Evolutionary conservation across 805 yeast genomes (phyloP).

Genomic region (Kodamaea lidongshanica): DNA sequence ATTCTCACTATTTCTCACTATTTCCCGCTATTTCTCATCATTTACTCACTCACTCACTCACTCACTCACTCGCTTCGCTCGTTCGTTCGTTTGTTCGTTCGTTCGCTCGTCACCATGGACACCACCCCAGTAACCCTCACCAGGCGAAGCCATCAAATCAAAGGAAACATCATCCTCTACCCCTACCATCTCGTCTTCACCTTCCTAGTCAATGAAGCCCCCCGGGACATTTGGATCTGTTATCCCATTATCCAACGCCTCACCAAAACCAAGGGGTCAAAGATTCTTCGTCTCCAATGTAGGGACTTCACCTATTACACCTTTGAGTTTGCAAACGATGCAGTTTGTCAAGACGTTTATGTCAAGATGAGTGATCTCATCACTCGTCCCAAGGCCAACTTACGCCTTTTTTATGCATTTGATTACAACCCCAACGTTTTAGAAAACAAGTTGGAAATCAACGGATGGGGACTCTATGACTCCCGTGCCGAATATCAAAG

Average conservation of each 20-base stretch:
- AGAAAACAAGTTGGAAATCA: conserved; percentile 44
- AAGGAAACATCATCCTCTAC: conserved; percentile 33
- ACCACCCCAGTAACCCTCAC: conserved; percentile 34
- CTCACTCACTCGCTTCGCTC: too few species aligned
- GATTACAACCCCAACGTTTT: conserved; percentile 68
- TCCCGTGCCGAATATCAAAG: conserved; percentile 61
- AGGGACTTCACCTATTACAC: conserved; percentile 81
- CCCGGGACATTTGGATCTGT: conserved; percentile 82
- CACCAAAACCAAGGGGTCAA: conserved; percentile 50
- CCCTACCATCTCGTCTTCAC: conserved; percentile 36
- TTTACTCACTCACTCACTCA: too few species aligned
- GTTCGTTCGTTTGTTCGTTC: too few species aligned
- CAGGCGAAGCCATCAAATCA: conserved; percentile 32
- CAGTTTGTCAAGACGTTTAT: conserved; percentile 62
- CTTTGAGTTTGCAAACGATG: conserved; percentile 59
- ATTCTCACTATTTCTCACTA: too few species aligned
- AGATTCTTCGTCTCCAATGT: conserved; percentile 63
- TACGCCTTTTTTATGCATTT: conserved; percentile 63
- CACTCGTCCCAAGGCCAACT: conserved; percentile 48
- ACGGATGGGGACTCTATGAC: conserved; percentile 72
- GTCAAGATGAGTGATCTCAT: conserved; percentile 59
- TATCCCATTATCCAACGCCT: conserved; percentile 75
- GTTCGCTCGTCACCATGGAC: too few species aligned
- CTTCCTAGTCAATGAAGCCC: conserved; percentile 16
- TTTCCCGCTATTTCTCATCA: too few species aligned